phyloP scores from a whole-genome alignment of 805 yeast species.

The Vanderwaltozyma yarrowii region DNA sequence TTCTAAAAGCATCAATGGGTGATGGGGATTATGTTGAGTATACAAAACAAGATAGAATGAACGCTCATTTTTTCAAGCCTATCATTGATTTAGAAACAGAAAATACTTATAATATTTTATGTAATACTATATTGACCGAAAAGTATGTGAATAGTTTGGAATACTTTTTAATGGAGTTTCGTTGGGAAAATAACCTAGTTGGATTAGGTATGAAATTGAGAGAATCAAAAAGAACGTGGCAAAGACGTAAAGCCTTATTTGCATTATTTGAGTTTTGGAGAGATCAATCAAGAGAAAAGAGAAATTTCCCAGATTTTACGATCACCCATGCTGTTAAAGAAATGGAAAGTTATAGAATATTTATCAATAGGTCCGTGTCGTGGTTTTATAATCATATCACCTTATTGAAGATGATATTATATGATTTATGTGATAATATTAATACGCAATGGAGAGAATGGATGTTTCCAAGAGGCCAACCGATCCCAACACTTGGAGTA shows the following conservation, averaged over 20 bases:
- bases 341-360: conserved; percentile 29
- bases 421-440: conserved; percentile 26
- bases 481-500: conserved; percentile 21
- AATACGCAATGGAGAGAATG: conserved; percentile 30
- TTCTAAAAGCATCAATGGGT: conserved; percentile 12
- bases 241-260: conserved; percentile 28
- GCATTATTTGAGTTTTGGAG: conserved; percentile 30
- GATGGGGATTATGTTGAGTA: conserved; percentile 11
- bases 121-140: conserved; percentile 25
- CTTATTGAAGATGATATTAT: conserved; percentile 26
- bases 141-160: conserved; percentile 27
- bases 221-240: conserved; percentile 31
- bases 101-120: conserved; percentile 17
- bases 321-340: conserved; percentile 29
- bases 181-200: conserved; percentile 29
- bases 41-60: conserved; percentile 19
- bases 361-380: conserved; percentile 28
- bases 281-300: conserved; percentile 27
- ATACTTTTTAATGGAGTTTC: conserved; percentile 28
- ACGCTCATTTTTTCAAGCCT: conserved; percentile 22
- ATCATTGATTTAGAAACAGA: conserved; percentile 24
- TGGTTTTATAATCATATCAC: conserved; percentile 31
- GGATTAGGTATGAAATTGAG: conserved; percentile 24
- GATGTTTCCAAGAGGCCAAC: conserved; percentile 24
- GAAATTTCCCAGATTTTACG: conserved; percentile 21